Percentiles rank a stretch among this genome's conserved stretches.
These are phyloP conservation scores for Fusarium ramigenum DNA, from an alignment of 2,329 filamentous ascomycete species.

Conservation along the genomic window DNA sequence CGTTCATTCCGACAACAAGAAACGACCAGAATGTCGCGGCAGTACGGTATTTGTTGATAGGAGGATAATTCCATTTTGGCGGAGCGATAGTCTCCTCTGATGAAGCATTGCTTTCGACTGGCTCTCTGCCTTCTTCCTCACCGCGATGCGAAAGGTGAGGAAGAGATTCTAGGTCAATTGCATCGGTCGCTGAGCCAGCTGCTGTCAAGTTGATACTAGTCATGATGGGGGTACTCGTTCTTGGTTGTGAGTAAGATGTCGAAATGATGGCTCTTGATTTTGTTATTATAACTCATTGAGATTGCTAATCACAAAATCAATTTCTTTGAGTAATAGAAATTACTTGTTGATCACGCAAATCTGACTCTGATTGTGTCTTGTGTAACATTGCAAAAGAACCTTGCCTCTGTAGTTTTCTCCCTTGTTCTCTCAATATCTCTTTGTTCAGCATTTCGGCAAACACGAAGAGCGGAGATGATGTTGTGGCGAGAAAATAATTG, in stretches of 20 bases:
- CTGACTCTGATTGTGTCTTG: not conserved
- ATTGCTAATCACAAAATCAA: not conserved
- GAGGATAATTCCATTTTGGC: not conserved
- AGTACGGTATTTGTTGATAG: not conserved
- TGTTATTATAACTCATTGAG: not conserved
- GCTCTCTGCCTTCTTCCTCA: not conserved
- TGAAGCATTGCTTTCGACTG: not conserved
- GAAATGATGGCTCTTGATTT: not conserved
- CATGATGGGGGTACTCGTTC: not conserved
- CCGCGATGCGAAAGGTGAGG: not conserved
- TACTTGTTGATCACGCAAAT: not conserved
- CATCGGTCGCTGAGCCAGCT: not conserved
- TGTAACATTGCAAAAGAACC: not conserved
- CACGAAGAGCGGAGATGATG: not conserved
- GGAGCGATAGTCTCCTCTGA: not conserved
- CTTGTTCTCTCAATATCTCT: not conserved
- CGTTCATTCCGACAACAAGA: not conserved
- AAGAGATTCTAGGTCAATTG: not conserved
- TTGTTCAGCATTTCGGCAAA: not conserved
- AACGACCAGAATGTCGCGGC: not conserved
- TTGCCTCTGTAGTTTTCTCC: not conserved
- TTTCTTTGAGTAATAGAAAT: not conserved
- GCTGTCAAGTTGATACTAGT: not conserved
- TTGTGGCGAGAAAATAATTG: not conserved
- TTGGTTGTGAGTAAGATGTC: not conserved